Percentiles rank a stretch among this genome's conserved stretches.
phyloP scores from a whole-genome alignment of 2,329 filamentous ascomycete species.

The Acrocalymma vagum region DNA sequence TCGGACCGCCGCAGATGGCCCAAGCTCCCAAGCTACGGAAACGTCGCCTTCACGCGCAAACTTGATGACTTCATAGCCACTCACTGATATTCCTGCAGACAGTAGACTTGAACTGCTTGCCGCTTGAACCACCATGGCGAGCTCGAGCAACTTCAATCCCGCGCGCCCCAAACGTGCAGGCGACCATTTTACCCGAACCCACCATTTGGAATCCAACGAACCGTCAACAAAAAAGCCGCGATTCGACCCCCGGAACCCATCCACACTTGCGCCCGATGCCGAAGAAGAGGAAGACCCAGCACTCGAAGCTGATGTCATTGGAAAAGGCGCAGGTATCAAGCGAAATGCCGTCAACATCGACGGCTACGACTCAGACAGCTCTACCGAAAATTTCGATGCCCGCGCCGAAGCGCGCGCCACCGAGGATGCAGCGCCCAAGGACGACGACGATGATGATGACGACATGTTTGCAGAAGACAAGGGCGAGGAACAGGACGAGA shows the following conservation, averaged over 20 bases:
- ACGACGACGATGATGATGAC: slow-evolving; percentile 64
- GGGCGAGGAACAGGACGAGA: slow-evolving; percentile 61
- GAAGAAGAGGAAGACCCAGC: slow-evolving; percentile 78
- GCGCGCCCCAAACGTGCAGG: slow-evolving; percentile 84
- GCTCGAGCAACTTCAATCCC: slow-evolving; percentile 51
- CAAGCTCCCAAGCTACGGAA: slow-evolving; percentile 22
- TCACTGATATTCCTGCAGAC: slow-evolving; percentile 6
- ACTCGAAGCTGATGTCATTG: slow-evolving; percentile 92
- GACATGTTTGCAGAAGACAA: slow-evolving; percentile 87
- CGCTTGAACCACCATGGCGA: slow-evolving; percentile 34
- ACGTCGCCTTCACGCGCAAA: no score
- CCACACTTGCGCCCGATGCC: slow-evolving; percentile 84
- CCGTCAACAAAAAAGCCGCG: slow-evolving; percentile 77
- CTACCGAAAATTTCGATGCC: slow-evolving; percentile 87
- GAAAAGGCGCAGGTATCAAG: slow-evolving; percentile 76
- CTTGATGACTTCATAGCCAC: no score
- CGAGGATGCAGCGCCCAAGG: slow-evolving; percentile 56
- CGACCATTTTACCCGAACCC: slow-evolving; percentile 80
- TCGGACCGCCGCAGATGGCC: slow-evolving; percentile 18
- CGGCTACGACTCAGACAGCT: slow-evolving; percentile 92
- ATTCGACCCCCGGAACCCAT: slow-evolving; percentile 95
- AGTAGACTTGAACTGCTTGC: no score
- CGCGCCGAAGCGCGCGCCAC: slow-evolving; percentile 69
- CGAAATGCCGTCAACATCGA: slow-evolving; percentile 96
- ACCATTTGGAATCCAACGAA: slow-evolving; percentile 68